Conservation (phyloP, 257 asterid genomes). For the Coffea eugenioides region DNA sequence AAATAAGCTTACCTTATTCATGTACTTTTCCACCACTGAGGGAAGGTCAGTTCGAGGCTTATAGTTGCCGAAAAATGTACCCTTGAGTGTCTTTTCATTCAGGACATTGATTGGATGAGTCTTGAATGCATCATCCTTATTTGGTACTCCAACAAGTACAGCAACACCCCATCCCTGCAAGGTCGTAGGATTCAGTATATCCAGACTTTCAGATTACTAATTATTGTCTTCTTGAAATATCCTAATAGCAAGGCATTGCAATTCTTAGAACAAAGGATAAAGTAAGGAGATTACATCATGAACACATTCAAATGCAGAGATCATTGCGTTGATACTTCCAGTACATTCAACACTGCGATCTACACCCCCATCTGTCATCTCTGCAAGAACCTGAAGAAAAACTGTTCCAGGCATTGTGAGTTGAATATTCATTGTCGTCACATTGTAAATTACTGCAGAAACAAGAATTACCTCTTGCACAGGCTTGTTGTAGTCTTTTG, state of each 20-base stretch:
- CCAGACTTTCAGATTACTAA: no score
- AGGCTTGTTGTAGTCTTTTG: neutral
- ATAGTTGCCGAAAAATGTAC: no score
- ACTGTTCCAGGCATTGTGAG: no score
- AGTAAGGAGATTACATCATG: constrained; percentile 1
- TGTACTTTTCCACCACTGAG: neutral
- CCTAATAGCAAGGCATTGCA: no score
- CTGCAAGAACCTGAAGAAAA: neutral
- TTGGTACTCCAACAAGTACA: constrained; percentile 7
- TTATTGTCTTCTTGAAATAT: no score
- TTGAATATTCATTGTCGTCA: neutral
- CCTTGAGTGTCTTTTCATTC: no score
- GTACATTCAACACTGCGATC: constrained; percentile 12
- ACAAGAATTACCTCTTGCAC: neutral
- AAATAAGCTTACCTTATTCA: neutral
- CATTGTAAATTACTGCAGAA: neutral
- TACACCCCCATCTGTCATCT: neutral
- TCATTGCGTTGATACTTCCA: constrained; percentile 4
- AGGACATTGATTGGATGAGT: no score
- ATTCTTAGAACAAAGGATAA: no score
- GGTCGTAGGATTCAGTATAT: neutral
- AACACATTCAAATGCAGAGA: constrained; percentile 15
- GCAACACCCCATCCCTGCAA: constrained; percentile 8
- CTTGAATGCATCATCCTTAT: constrained; percentile 4
- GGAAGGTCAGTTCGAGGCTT: neutral